Conservation (phyloP, 805 yeast species). For the Candida maesae region DNA sequence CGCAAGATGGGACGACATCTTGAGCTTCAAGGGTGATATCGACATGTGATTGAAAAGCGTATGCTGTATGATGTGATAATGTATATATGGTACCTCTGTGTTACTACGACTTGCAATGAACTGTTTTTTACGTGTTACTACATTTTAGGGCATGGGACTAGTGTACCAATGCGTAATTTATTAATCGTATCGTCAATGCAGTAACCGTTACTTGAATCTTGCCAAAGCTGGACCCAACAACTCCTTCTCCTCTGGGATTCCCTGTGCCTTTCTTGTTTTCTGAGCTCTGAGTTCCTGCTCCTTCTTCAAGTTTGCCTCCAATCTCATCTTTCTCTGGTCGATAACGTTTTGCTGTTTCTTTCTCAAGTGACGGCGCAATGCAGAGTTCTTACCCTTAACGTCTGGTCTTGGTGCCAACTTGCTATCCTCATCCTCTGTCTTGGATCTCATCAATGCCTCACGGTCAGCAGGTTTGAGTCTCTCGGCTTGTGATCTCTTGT, state of each 20-base stretch:
- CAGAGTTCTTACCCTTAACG: constrained; percentile 76
- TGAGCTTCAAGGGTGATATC: constrained; percentile 63
- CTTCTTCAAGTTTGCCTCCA: constrained; percentile 66
- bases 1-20: constrained; percentile 54
- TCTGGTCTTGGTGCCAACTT: constrained; percentile 51
- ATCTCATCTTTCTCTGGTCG: constrained; percentile 76
- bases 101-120: no score
- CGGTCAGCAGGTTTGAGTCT: constrained; percentile 63
- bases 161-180: no score
- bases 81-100: no score
- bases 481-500: constrained; percentile 56
- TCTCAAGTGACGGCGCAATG: constrained; percentile 73
- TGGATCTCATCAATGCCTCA: constrained; percentile 37
- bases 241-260: constrained; percentile 48
- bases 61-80: no score
- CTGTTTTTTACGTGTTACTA: no score
- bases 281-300: constrained; percentile 71
- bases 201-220: constrained; percentile 31
- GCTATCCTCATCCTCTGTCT: constrained; percentile 38
- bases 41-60: constrained; percentile 32
- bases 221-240: constrained; percentile 37
- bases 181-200: no score
- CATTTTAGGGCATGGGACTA: no score
- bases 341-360: constrained; percentile 82
- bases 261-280: constrained; percentile 39